phyloP scores from a whole-genome alignment of 345 rosid species.

The Barbarea vulgaris region DNA sequence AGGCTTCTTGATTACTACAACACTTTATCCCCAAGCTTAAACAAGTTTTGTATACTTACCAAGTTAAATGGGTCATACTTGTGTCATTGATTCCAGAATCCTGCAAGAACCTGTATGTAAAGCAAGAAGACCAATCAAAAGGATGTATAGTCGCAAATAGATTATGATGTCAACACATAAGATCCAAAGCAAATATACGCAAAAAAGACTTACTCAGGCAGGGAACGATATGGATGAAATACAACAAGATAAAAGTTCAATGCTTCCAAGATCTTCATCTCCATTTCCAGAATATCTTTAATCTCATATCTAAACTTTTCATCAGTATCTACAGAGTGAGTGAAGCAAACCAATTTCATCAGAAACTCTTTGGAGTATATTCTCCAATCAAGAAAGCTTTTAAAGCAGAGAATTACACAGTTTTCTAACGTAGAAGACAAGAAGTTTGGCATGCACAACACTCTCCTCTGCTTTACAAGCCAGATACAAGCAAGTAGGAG shows the following conservation, averaged over 20 bases:
- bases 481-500: constrained; percentile 94
- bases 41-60: constrained; percentile 49
- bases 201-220: constrained; percentile 62
- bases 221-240: constrained; percentile 88
- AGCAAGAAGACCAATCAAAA: constrained; percentile 3
- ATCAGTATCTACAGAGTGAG: too few species aligned
- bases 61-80: constrained; percentile 72
- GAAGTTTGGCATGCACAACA: constrained; percentile 85
- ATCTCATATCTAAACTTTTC: too few species aligned
- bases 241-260: constrained; percentile 90
- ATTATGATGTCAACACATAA: neutral
- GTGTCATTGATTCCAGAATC: constrained; percentile 78
- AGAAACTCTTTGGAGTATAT: too few species aligned
- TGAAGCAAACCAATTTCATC: too few species aligned
- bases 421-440: too few species aligned
- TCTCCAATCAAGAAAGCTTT: too few species aligned
- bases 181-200: constrained; percentile 14
- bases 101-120: constrained; percentile 69
- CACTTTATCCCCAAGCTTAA: neutral
- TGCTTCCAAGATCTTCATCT: constrained; percentile 96
- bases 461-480: constrained; percentile 99
- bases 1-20: neutral
- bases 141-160: neutral
- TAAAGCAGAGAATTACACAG: constrained; percentile 60
- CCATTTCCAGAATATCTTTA: constrained; percentile 97